phyloP scores from a whole-genome alignment of 805 yeast genomes.

The Pichia paraexigua region DNA sequence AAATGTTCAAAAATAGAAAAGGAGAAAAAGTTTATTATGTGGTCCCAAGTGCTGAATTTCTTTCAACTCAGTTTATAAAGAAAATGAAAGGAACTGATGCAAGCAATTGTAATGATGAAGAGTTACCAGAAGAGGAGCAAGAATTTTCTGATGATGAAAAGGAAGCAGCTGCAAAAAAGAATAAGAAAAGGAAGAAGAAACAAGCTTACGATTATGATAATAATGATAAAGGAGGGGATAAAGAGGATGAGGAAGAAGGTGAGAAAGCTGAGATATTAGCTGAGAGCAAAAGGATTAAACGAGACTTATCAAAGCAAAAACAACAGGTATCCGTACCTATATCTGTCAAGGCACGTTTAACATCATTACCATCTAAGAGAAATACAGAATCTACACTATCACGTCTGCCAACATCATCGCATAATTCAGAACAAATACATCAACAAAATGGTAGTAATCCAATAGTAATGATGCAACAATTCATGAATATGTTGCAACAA shows the following conservation, averaged over 20 bases:
- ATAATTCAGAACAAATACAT: not conserved
- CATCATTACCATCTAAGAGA: constrained; percentile 15
- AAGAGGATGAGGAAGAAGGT: no score
- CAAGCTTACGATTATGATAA: constrained; percentile 8
- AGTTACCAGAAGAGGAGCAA: constrained; percentile 84
- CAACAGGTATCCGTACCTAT: not conserved
- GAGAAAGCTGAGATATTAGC: not conserved
- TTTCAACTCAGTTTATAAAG: constrained; percentile 66
- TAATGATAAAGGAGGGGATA: no score
- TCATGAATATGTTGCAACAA: constrained; percentile 12
- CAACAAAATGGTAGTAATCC: constrained; percentile 3
- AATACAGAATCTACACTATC: not conserved
- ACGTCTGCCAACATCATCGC: not conserved
- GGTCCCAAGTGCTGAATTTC: constrained; percentile 71
- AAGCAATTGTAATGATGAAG: constrained; percentile 91
- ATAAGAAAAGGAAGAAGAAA: constrained; percentile 52
- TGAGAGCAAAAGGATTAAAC: not conserved
- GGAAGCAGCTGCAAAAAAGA: constrained; percentile 63
- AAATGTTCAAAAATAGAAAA: constrained; percentile 36
- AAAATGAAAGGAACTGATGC: constrained; percentile 86
- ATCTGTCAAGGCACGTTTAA: constrained; percentile 7
- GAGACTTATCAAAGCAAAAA: not conserved
- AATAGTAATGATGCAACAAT: constrained; percentile 11
- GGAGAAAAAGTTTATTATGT: constrained; percentile 66
- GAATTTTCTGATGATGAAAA: constrained; percentile 93